Evolutionary conservation across 1,284 basidiomycete genomes (phyloP).

Genomic region (Pholiota adiposa): DNA sequence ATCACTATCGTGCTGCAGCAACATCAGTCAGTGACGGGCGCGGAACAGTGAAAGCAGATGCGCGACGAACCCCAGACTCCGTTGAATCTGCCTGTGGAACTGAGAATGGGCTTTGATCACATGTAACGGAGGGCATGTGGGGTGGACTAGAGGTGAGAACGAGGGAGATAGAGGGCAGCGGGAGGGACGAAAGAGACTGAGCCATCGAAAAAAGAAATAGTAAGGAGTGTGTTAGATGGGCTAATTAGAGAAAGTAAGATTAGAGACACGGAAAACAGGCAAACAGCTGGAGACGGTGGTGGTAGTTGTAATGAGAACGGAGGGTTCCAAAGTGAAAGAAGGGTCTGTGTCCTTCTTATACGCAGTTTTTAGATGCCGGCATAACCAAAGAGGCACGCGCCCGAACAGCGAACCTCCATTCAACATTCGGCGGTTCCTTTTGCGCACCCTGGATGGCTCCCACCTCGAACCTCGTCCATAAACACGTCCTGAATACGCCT

Average conservation of each 20-base stretch:
- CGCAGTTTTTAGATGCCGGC: background rate
- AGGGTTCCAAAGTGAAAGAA: background rate
- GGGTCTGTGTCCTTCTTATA: background rate
- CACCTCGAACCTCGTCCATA: background rate
- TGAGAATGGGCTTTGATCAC: background rate
- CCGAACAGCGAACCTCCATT: background rate
- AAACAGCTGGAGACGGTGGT: no score
- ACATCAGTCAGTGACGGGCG: background rate
- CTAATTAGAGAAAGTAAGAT: no score
- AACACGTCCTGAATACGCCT: background rate
- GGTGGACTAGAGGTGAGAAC: slow-evolving; percentile 1
- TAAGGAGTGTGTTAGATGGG: background rate
- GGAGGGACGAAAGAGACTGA: slow-evolving; percentile 1
- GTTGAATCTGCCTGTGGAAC: background rate
- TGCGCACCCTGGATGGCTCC: background rate
- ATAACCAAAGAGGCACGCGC: background rate
- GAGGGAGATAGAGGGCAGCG: slow-evolving; percentile 7
- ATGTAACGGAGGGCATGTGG: background rate
- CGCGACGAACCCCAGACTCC: background rate
- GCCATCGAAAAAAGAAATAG: background rate
- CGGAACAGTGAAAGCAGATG: background rate
- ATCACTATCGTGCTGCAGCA: background rate
- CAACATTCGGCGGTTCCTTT: background rate
- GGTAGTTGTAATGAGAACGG: background rate
- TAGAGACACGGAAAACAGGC: no score